These are phyloP conservation scores for Penicillium sp. DNA, from an alignment of 2,329 filamentous ascomycete species.

Conservation along the genomic window DNA sequence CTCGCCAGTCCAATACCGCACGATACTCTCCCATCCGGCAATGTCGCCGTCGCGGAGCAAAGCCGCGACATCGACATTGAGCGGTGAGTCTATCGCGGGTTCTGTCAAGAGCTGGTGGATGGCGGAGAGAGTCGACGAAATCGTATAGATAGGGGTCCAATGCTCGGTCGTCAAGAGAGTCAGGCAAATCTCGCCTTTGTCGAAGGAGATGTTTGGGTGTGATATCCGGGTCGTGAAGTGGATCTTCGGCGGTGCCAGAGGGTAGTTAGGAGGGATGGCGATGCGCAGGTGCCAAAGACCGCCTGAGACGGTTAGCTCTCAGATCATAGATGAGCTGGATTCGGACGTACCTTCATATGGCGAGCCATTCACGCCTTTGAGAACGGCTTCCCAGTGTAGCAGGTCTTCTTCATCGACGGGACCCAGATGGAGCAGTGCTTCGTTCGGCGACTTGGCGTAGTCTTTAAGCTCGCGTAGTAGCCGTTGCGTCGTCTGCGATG, in stretches of 20 bases:
- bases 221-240: slow-evolving; percentile 78
- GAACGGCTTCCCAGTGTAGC: slow-evolving; percentile 56
- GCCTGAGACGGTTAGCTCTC: slow-evolving; percentile 35
- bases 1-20: slow-evolving; percentile 46
- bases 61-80: slow-evolving; percentile 48
- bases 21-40: slow-evolving; percentile 44
- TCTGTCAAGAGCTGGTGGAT: slow-evolving; percentile 47
- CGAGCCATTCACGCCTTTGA: slow-evolving; percentile 56
- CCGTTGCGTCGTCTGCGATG: slow-evolving; percentile 49
- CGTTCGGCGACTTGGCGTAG: slow-evolving; percentile 54
- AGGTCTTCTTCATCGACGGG: slow-evolving; percentile 56
- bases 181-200: slow-evolving; percentile 86
- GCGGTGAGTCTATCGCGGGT: slow-evolving; percentile 45
- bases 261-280: slow-evolving; percentile 71
- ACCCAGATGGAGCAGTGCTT: slow-evolving; percentile 54
- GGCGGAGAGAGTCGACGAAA: slow-evolving; percentile 49
- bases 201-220: slow-evolving; percentile 72
- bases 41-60: slow-evolving; percentile 44
- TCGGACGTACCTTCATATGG: slow-evolving; percentile 53
- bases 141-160: slow-evolving; percentile 83
- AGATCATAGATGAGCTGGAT: background rate
- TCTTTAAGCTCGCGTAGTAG: slow-evolving; percentile 59
- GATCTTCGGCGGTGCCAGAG: slow-evolving; percentile 70
- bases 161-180: slow-evolving; percentile 68
- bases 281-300: slow-evolving; percentile 83